These are phyloP conservation scores for Spongiforma sp. DNA, from an alignment of 1,284 basidiomycete species.

Conservation along the genomic window DNA sequence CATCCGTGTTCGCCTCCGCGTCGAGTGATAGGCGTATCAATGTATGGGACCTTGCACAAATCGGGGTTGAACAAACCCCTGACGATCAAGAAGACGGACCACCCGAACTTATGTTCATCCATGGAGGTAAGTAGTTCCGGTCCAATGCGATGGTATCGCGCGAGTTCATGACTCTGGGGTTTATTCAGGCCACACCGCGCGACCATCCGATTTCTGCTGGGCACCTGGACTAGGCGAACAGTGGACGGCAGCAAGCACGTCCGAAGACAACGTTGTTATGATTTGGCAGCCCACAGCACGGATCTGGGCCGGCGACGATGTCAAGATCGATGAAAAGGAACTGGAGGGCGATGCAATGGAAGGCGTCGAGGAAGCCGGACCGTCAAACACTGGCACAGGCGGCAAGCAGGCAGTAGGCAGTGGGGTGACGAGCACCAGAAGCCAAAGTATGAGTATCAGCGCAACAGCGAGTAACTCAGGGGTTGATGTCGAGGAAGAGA, in stretches of 20 bases:
- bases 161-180: slow-evolving; percentile 9
- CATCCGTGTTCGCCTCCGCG: slow-evolving; percentile 91
- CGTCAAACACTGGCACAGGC: slow-evolving; percentile 20
- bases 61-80: slow-evolving; percentile 96
- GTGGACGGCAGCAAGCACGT: slow-evolving; percentile 80
- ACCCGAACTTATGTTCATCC: slow-evolving; percentile 92
- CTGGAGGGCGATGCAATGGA: slow-evolving; percentile 80
- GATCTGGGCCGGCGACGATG: slow-evolving; percentile 84
- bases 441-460: slow-evolving; percentile 59
- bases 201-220: slow-evolving; percentile 87
- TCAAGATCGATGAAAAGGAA: slow-evolving; percentile 78
- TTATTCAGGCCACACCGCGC: slow-evolving; percentile 77
- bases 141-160: background rate
- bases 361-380: slow-evolving; percentile 57
- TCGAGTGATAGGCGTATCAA: slow-evolving; percentile 94
- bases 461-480: slow-evolving; percentile 51
- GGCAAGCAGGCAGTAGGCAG: slow-evolving; percentile 29
- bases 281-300: slow-evolving; percentile 90
- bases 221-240: slow-evolving; percentile 76
- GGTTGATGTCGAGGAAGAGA: slow-evolving; percentile 43
- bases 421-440: slow-evolving; percentile 43
- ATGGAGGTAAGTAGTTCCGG: slow-evolving; percentile 65
- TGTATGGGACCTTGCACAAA: slow-evolving; percentile 93
- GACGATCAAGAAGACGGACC: slow-evolving; percentile 99
- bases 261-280: slow-evolving; percentile 89